Evolutionary conservation across 176 grass and related monocot species (phyloP), one percentile per base, ranked within the genome.

Genomic region (Triticum turgidum): DNA sequence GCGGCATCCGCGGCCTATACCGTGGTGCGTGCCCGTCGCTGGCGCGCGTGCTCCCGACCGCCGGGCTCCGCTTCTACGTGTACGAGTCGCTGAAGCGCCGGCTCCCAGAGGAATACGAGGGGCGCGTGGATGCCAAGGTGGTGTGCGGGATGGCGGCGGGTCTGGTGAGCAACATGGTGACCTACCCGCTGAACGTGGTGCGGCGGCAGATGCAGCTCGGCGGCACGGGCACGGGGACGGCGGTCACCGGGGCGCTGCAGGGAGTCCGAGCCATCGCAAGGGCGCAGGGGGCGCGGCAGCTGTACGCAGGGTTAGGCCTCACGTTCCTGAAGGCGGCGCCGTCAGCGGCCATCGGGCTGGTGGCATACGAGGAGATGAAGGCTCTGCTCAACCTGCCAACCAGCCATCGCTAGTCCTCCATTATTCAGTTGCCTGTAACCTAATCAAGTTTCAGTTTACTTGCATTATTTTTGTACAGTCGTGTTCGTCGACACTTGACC

Each of bases 361-460:
- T 81, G 14, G 39, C 79, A 5, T 81, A 67, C 62, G 79, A 81
- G 39, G 38, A 81, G 39, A 66, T 81, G 61, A 80, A 80, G 61
- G 14, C 38, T 10, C 78, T 80, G 7, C 24, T 80, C 38, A 80
- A 20, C 8, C 9, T 47, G 61, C 61, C 78, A 59, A 8, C 4
- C 11, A 56, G 0, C 52, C 52, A 56, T 56, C 52, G 3, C 52
- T 56, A 56, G 15, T 18, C 51, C 13, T 54, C 51, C 0, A 18
- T 54, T 54, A 54, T 54, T 54, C 15, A 54, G 51, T 54, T 49
- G 12, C 3, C 0, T 47, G 12, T 41, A 38, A 38, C 37, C 38
- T 39, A 38, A 1, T 3, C 44, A 49, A 49, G 45, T 49, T 49
- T 49, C 45, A 49, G 45, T 49, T 49, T 49, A 49, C 1, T 49